phyloP scores from a whole-genome alignment of 495 filamentous ascomycete species.

The Penicillium angulare region DNA sequence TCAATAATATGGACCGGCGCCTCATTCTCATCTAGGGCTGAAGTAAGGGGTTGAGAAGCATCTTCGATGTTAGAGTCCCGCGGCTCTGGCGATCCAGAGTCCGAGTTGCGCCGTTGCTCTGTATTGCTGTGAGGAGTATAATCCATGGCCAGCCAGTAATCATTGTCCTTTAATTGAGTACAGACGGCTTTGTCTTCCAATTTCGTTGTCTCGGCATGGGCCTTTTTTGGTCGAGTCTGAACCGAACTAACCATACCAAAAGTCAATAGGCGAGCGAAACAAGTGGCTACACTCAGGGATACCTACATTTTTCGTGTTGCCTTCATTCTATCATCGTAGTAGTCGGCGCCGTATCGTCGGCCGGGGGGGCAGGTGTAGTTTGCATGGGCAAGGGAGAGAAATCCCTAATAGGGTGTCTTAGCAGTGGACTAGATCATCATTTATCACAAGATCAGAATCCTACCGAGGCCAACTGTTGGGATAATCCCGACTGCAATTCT shows the following conservation, averaged over 20 bases:
- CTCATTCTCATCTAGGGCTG: background rate
- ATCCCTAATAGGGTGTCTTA: conserved; percentile 39
- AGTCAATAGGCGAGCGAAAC: background rate
- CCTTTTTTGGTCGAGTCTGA: no score
- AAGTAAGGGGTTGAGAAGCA: no score
- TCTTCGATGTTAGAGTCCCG: no score
- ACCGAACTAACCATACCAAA: conserved; percentile 20
- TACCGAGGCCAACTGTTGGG: conserved; percentile 56
- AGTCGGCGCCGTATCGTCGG: conserved; percentile 61
- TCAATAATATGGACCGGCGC: background rate
- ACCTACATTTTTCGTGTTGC: conserved; percentile 49
- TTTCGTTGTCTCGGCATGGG: background rate
- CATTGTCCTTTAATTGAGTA: background rate
- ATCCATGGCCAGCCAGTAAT: background rate
- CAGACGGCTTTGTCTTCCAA: background rate
- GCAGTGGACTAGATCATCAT: conserved; percentile 5
- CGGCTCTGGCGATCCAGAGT: background rate
- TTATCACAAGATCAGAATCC: background rate
- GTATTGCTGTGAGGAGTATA: background rate
- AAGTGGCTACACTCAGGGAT: background rate
- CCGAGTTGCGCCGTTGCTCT: background rate
- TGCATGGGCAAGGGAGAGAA: conserved; percentile 61
- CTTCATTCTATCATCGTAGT: conserved; percentile 73
- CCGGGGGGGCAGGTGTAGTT: conserved; percentile 67
- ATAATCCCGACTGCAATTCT: conserved; percentile 53